Percentiles rank a stretch among this genome's conserved stretches.
Conservation (phyloP, 2,329 filamentous ascomycete genomes). For the Periconia digitata region DNA sequence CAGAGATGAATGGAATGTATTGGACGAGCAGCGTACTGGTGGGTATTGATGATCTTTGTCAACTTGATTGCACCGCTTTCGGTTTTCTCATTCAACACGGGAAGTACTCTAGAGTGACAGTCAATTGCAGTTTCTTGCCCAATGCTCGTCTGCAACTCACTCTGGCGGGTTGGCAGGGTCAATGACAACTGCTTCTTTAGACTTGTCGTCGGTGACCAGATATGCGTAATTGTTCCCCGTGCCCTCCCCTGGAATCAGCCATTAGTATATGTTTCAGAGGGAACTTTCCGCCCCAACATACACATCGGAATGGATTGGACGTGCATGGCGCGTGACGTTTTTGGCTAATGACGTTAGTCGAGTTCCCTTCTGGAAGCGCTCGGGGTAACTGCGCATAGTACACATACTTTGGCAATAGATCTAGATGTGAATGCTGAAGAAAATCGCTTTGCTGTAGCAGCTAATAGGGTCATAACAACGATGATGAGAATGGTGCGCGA, state of each 20-base stretch:
- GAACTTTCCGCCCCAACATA: constrained; percentile 45
- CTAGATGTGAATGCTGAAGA: constrained; percentile 20
- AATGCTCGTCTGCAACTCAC: constrained; percentile 51
- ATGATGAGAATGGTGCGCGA: constrained; percentile 45
- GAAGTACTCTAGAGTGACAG: constrained; percentile 54
- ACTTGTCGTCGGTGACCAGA: constrained; percentile 54
- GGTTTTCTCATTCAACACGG: constrained; percentile 72
- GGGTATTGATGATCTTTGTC: constrained; percentile 90
- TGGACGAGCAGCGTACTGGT: constrained; percentile 68
- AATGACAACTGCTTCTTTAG: constrained; percentile 62
- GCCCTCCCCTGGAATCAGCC: constrained; percentile 66
- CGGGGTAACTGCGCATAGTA: background rate
- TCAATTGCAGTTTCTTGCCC: background rate
- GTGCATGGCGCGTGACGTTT: constrained; percentile 66
- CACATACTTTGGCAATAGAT: constrained; percentile 21
- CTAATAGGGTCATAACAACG: constrained; percentile 39
- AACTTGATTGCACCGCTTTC: constrained; percentile 74
- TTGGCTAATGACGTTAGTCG: constrained; percentile 31
- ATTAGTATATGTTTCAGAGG: background rate
- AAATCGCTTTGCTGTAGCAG: constrained; percentile 27
- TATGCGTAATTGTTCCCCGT: constrained; percentile 84
- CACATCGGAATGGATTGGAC: constrained; percentile 89
- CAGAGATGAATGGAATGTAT: background rate
- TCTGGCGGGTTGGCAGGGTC: constrained; percentile 79
- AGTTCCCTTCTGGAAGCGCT: background rate